phyloP scores from a whole-genome alignment of 495 filamentous ascomycete species.

The Penicilliopsis zonata region DNA sequence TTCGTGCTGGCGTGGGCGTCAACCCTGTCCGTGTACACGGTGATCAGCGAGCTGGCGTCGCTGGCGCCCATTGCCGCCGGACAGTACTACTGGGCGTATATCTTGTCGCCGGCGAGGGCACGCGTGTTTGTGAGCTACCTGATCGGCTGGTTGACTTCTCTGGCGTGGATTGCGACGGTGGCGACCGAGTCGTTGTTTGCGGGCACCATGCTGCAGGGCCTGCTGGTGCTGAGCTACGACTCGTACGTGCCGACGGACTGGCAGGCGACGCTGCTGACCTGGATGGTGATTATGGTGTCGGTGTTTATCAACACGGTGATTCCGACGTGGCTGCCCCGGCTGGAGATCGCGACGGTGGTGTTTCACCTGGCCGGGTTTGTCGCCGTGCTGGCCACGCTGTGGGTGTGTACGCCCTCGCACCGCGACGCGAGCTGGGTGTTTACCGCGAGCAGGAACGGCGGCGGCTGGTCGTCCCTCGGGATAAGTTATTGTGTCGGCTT shows the following conservation, averaged over 20 bases:
- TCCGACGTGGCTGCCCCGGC: slow-evolving; percentile 26
- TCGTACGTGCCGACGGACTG: slow-evolving; percentile 26
- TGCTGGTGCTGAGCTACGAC: slow-evolving; percentile 27
- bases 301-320: slow-evolving; percentile 31
- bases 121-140: slow-evolving; percentile 24
- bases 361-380: slow-evolving; percentile 37
- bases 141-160: slow-evolving; percentile 25
- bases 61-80: slow-evolving; percentile 31
- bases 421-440: slow-evolving; percentile 21
- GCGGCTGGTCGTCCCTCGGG: slow-evolving; percentile 30
- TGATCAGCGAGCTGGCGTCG: slow-evolving; percentile 36
- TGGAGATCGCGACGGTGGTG: slow-evolving; percentile 31
- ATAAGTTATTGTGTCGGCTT: slow-evolving; percentile 31
- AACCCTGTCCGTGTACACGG: slow-evolving; percentile 29
- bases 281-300: slow-evolving; percentile 23
- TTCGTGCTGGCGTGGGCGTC: slow-evolving; percentile 37
- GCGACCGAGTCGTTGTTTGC: slow-evolving; percentile 22
- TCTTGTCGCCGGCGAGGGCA: slow-evolving; percentile 20
- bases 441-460: slow-evolving; percentile 30
- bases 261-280: slow-evolving; percentile 39
- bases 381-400: slow-evolving; percentile 28
- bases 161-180: slow-evolving; percentile 23
- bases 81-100: slow-evolving; percentile 33
- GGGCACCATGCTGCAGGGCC: slow-evolving; percentile 29
- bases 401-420: slow-evolving; percentile 12